phyloP scores from a whole-genome alignment of 225 moss, liverwort and hornwort species.

The Thuidium tamariscinum region DNA sequence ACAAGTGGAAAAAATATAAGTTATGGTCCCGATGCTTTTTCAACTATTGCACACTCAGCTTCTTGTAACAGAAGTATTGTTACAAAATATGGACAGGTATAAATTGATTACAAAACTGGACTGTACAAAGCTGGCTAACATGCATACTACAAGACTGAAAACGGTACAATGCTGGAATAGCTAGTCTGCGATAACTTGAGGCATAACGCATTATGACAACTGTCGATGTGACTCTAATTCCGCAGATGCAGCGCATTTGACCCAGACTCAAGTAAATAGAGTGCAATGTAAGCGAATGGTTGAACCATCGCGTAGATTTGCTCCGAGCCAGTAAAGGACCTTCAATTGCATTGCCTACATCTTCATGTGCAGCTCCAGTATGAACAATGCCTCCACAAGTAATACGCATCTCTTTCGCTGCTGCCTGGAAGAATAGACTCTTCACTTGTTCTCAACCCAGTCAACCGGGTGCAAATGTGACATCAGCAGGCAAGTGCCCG shows the following conservation, averaged over 20 bases:
- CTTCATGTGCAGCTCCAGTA: background rate
- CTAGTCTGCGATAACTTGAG: background rate
- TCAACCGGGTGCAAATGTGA: background rate
- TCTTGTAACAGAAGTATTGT: background rate
- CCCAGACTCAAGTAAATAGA: background rate
- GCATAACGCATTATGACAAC: background rate
- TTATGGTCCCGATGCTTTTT: background rate
- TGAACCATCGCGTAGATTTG: background rate
- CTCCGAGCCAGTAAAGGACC: background rate
- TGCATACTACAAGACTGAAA: background rate
- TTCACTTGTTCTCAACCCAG: background rate
- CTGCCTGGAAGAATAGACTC: background rate
- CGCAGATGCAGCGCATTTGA: background rate
- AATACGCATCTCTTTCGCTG: background rate
- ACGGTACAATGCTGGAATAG: background rate
- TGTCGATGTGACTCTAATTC: background rate
- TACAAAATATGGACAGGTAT: background rate
- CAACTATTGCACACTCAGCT: background rate
- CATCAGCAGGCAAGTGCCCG: background rate
- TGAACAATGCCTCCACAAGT: background rate
- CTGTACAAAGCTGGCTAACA: conserved; percentile 2
- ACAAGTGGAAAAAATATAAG: background rate
- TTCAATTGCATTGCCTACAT: background rate
- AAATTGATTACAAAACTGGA: background rate
- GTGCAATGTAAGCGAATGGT: background rate